Percentiles rank a stretch among this genome's conserved stretches.
These are phyloP conservation scores for Gentiana dahurica DNA, from an alignment of 257 asterid species.

Conservation along the genomic window DNA sequence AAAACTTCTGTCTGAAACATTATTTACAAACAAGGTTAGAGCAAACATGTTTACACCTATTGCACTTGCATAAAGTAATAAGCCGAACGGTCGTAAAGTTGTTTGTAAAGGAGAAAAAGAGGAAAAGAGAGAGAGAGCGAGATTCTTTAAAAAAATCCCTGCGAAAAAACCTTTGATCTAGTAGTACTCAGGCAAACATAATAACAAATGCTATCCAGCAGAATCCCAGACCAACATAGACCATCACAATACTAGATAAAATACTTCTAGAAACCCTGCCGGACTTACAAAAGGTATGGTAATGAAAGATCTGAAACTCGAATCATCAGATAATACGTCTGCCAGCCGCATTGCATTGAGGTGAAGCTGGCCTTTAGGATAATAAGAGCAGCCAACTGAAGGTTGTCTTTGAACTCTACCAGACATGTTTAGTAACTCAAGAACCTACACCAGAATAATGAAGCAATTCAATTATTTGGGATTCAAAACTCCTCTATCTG, in stretches of 20 bases:
- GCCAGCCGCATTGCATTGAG: conserved; percentile 92
- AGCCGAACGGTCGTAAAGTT: background rate
- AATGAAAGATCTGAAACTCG: conserved; percentile 77
- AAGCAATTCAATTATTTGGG: background rate
- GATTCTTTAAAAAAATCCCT: no score
- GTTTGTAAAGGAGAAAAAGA: background rate
- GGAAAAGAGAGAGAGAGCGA: no score
- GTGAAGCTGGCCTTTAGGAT: conserved; percentile 84
- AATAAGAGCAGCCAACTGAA: conserved; percentile 8
- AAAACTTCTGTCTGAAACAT: conserved; percentile 77
- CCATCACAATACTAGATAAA: background rate
- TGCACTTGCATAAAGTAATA: background rate
- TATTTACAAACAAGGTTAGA: conserved; percentile 15
- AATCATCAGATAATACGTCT: conserved; percentile 93
- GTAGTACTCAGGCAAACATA: background rate
- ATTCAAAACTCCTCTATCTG: no score
- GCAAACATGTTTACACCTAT: conserved; percentile 2
- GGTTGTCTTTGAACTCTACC: conserved; percentile 38
- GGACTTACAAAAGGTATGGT: conserved; percentile 70
- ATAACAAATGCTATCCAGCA: background rate
- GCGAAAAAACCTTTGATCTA: no score
- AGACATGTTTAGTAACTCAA: conserved; percentile 79
- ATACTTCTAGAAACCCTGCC: no score
- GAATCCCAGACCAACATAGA: background rate
- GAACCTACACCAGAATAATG: conserved; percentile 48